A percentile compares a stretch with the other conserved stretches of the same genome.
Conservation (phyloP, 2,329 filamentous ascomycete genomes). For the Graphilbum fragrans region DNA sequence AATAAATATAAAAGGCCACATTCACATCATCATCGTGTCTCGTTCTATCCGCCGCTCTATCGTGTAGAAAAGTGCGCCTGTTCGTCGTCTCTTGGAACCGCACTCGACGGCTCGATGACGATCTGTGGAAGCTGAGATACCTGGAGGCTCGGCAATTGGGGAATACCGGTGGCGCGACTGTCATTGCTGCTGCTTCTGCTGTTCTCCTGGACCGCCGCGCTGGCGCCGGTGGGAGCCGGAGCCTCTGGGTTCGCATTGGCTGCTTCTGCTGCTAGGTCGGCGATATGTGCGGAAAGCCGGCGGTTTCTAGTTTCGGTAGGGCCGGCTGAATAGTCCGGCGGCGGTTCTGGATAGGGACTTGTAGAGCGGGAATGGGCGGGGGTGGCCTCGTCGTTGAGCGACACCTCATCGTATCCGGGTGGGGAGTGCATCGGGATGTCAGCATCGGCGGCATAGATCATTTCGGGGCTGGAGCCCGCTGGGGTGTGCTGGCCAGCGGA, state of each 20-base stretch:
- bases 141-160: conserved; percentile 40
- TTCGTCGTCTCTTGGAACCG: conserved; percentile 16
- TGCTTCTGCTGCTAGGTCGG: conserved; percentile 10
- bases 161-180: conserved; percentile 23
- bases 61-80: background rate
- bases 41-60: background rate
- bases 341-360: conserved; percentile 33
- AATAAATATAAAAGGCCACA: background rate
- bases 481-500: conserved; percentile 21
- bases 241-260: background rate
- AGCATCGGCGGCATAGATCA: conserved; percentile 30
- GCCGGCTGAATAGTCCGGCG: conserved; percentile 36
- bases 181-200: background rate
- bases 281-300: conserved; percentile 20
- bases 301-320: conserved; percentile 19
- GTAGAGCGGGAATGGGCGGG: conserved; percentile 18
- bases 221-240: background rate
- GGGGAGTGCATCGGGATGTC: conserved; percentile 35
- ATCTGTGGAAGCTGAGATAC: conserved; percentile 41
- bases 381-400: conserved; percentile 19
- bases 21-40: conserved; percentile 1
- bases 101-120: conserved; percentile 42
- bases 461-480: conserved; percentile 39
- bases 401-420: conserved; percentile 36
- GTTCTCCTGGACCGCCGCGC: background rate